Evolutionary conservation across 2,329 filamentous ascomycete species (phyloP).

Genomic region (Magnaporthales sp.): DNA sequence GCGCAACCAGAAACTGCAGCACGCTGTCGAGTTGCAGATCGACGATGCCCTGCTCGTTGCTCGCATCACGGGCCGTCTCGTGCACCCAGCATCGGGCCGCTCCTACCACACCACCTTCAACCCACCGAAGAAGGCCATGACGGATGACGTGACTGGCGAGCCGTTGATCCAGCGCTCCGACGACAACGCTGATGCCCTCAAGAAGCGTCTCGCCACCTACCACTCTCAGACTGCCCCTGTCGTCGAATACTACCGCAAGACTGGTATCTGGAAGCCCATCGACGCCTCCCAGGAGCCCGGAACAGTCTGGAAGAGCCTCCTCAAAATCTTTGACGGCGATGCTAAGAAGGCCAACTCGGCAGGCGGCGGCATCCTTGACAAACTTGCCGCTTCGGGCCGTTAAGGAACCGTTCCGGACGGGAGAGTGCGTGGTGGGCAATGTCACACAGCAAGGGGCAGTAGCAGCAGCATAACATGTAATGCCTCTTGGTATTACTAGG

Average conservation of each 20-base stretch:
- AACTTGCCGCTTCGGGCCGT: constrained; percentile 16
- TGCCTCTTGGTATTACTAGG: background rate
- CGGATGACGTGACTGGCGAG: constrained; percentile 93
- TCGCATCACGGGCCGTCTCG: constrained; percentile 89
- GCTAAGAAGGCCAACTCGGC: constrained; percentile 35
- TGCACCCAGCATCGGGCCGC: constrained; percentile 93
- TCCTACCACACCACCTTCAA: constrained; percentile 99
- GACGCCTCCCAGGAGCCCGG: constrained; percentile 95
- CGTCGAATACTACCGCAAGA: constrained; percentile 93
- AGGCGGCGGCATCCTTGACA: constrained; percentile 32
- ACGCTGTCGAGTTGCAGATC: constrained; percentile 94
- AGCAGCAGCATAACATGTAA: background rate
- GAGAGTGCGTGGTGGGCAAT: background rate
- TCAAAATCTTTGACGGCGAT: constrained; percentile 71
- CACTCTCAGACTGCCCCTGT: constrained; percentile 90
- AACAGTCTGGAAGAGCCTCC: constrained; percentile 88
- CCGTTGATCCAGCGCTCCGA: constrained; percentile 92
- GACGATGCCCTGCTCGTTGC: constrained; percentile 89
- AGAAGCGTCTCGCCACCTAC: constrained; percentile 90
- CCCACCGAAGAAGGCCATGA: constrained; percentile 90
- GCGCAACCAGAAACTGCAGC: constrained; percentile 78
- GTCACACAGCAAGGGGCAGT: background rate
- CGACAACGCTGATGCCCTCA: constrained; percentile 91
- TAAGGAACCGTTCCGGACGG: background rate
- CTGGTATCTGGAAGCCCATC: constrained; percentile 90